Conservation (phyloP, 148 eudicot species). For the Rhododendron williamsianum region DNA sequence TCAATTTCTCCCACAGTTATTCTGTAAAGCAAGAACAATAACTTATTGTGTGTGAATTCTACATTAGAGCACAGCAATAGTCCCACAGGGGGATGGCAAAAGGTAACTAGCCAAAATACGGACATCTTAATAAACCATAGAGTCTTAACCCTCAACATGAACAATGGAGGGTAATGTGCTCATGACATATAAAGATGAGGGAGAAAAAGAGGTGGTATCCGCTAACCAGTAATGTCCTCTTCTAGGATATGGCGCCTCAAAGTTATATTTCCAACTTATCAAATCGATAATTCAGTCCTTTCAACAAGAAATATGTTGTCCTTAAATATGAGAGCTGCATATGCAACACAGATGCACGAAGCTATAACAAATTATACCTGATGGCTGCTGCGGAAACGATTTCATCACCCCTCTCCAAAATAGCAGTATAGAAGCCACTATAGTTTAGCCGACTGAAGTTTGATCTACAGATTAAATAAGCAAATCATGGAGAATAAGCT, state of each 20-base stretch:
- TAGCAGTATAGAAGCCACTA: conserved; percentile 72
- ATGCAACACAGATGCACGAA: conserved; percentile 3
- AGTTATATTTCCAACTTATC: background rate
- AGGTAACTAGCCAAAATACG: background rate
- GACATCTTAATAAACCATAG: background rate
- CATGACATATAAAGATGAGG: background rate
- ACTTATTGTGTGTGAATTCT: background rate
- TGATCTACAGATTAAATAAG: conserved; percentile 44
- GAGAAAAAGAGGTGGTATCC: background rate
- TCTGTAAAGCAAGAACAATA: conserved; percentile 1
- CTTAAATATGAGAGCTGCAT: background rate
- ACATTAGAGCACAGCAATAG: background rate
- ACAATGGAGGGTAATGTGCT: background rate
- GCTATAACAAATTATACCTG: conserved; percentile 45
- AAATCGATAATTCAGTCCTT: background rate
- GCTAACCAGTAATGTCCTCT: background rate
- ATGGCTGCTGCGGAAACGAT: conserved; percentile 84
- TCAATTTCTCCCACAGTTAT: background rate
- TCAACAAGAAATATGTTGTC: background rate
- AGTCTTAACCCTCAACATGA: background rate
- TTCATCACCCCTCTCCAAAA: conserved; percentile 95
- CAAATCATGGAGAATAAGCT: background rate
- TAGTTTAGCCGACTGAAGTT: conserved; percentile 82
- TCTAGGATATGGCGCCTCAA: background rate
- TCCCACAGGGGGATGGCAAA: background rate